phyloP scores from a whole-genome alignment of 2,329 filamentous ascomycete genomes.

The Aspergillus sp. region DNA sequence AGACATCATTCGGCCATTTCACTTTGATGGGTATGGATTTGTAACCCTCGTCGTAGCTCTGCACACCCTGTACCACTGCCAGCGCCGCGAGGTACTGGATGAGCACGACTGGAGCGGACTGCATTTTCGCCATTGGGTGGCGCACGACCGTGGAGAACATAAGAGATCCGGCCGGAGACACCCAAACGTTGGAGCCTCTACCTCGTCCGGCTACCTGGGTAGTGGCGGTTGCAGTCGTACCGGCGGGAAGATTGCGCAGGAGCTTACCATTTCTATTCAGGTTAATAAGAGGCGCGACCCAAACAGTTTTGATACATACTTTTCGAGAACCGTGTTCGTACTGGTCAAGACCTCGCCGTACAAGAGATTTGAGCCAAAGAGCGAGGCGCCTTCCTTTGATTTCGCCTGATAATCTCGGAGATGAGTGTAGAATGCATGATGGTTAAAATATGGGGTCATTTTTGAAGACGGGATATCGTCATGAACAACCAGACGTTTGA shows the following conservation, averaged over 20 bases:
- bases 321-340: constrained; percentile 90
- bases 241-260: constrained; percentile 72
- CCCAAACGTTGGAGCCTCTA: constrained; percentile 90
- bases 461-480: constrained; percentile 68
- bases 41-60: constrained; percentile 75
- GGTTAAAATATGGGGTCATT: constrained; percentile 83
- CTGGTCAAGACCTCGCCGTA: constrained; percentile 93
- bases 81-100: constrained; percentile 90
- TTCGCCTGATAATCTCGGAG: constrained; percentile 66
- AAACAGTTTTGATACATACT: constrained; percentile 51
- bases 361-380: constrained; percentile 75
- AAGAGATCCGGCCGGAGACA: constrained; percentile 80
- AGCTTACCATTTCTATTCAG: constrained; percentile 68
- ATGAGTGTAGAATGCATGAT: constrained; percentile 73
- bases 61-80: constrained; percentile 80
- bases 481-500: constrained; percentile 74
- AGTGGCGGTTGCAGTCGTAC: constrained; percentile 85
- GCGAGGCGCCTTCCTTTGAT: constrained; percentile 53
- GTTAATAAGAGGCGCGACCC: background rate
- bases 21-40: constrained; percentile 74
- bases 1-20: constrained; percentile 98
- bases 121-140: constrained; percentile 72
- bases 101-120: constrained; percentile 80
- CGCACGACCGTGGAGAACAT: constrained; percentile 88
- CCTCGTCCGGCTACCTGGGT: constrained; percentile 86